Percentiles rank a stretch among this genome's conserved stretches.
Conservation (phyloP, 495 filamentous ascomycete species). For the Penicillium dipodomyicola region DNA sequence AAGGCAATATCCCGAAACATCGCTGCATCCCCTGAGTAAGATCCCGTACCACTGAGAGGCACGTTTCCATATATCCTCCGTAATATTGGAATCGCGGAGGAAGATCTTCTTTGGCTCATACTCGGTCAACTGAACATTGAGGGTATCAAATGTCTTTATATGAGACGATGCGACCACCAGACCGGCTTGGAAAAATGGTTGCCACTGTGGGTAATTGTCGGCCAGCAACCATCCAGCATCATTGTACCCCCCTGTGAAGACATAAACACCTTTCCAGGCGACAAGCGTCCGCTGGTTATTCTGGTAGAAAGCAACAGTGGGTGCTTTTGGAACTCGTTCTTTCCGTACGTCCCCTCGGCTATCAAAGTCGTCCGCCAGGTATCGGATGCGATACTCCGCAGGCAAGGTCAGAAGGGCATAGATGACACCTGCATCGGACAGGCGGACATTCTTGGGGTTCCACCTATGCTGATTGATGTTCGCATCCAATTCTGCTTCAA, state of each 20-base stretch:
- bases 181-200: not conserved
- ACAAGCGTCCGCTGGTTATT: not conserved
- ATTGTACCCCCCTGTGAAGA: not conserved
- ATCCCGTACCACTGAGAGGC: not conserved
- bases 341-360: not conserved
- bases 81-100: not conserved
- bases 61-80: not conserved
- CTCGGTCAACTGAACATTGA: not conserved
- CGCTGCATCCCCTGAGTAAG: not conserved
- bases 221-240: not conserved
- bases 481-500: no score
- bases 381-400: not conserved
- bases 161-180: not conserved
- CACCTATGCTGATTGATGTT: not conserved
- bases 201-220: not conserved
- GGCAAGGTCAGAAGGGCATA: not conserved
- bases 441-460: not conserved
- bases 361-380: not conserved
- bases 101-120: not conserved
- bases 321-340: not conserved
- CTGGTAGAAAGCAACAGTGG: not conserved
- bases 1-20: not conserved
- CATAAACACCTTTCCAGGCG: not conserved
- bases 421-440: not conserved
- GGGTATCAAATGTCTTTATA: not conserved